Percentiles rank a stretch among this genome's conserved stretches.
These are phyloP conservation scores for Podila horticola DNA, from an alignment of 192 early-diverging fungal species.

Conservation along the genomic window DNA sequence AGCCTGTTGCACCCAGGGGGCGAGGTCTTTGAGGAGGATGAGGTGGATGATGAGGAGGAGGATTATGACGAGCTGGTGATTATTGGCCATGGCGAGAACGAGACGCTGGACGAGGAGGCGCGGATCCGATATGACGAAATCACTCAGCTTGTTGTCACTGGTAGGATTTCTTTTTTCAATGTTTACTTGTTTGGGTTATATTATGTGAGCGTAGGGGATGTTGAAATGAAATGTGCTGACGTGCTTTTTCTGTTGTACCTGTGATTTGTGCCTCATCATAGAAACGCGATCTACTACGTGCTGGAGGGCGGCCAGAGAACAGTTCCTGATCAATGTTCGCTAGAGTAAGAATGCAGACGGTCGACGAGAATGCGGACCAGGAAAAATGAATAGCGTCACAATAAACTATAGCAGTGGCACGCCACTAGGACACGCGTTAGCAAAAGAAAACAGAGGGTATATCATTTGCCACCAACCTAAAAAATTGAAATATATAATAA, in stretches of 20 bases:
- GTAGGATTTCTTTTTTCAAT: not conserved
- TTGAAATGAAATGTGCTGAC: too few species aligned
- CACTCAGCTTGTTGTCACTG: slow-evolving; percentile 46
- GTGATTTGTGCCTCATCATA: not conserved
- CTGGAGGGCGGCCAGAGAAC: slow-evolving; percentile 46
- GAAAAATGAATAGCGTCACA: too few species aligned
- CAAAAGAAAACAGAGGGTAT: too few species aligned
- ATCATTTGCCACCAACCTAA: too few species aligned
- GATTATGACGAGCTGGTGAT: slow-evolving; percentile 49
- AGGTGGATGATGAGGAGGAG: slow-evolving; percentile 42
- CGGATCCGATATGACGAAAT: slow-evolving; percentile 35
- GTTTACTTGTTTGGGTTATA: not conserved
- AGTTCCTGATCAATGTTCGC: slow-evolving; percentile 43
- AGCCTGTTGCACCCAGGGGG: not conserved
- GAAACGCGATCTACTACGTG: slow-evolving; percentile 48
- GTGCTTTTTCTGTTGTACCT: slow-evolving; percentile 1
- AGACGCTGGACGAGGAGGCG: slow-evolving; percentile 43
- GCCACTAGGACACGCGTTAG: too few species aligned
- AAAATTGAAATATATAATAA: too few species aligned
- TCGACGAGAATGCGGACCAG: too few species aligned
- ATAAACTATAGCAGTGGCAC: too few species aligned
- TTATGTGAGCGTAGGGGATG: too few species aligned
- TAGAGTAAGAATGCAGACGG: not conserved
- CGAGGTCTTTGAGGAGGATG: slow-evolving; percentile 26
- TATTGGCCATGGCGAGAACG: slow-evolving; percentile 47